Conservation (phyloP, 257 asterid species). For the Penstemon eatonii region DNA sequence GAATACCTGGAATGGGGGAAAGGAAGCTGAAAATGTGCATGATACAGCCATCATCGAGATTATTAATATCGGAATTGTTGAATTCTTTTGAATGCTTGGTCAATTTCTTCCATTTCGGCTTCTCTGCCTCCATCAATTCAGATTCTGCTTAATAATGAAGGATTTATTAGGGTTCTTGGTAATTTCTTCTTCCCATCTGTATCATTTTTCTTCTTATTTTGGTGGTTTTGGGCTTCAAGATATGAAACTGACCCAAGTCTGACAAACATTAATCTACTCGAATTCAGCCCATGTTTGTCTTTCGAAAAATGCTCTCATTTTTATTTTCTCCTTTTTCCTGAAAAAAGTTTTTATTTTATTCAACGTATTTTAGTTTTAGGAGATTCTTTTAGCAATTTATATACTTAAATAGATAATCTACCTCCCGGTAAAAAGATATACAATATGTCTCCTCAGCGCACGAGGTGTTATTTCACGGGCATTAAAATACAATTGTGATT, state of each 20-base stretch:
- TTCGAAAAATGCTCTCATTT: too few species aligned
- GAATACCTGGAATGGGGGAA: conserved; percentile 83
- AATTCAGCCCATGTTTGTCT: too few species aligned
- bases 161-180: conserved; percentile 21
- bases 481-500: too few species aligned
- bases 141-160: conserved; percentile 22
- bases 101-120: conserved; percentile 39
- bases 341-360: too few species aligned
- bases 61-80: conserved; percentile 41
- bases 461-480: too few species aligned
- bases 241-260: neutral
- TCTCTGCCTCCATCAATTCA: conserved; percentile 40
- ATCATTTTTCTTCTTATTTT: neutral
- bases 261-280: neutral
- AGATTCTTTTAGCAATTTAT: too few species aligned
- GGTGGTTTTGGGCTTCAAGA: neutral
- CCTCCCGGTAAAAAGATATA: too few species aligned
- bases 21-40: conserved; percentile 94
- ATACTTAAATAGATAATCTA: too few species aligned
- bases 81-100: conserved; percentile 23
- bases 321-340: too few species aligned
- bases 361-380: too few species aligned
- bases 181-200: neutral
- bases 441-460: too few species aligned
- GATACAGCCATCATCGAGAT: conserved; percentile 91